These are phyloP conservation scores for Claviceps maximensis DNA, from an alignment of 2,329 filamentous ascomycete genomes.

Conservation along the genomic window DNA sequence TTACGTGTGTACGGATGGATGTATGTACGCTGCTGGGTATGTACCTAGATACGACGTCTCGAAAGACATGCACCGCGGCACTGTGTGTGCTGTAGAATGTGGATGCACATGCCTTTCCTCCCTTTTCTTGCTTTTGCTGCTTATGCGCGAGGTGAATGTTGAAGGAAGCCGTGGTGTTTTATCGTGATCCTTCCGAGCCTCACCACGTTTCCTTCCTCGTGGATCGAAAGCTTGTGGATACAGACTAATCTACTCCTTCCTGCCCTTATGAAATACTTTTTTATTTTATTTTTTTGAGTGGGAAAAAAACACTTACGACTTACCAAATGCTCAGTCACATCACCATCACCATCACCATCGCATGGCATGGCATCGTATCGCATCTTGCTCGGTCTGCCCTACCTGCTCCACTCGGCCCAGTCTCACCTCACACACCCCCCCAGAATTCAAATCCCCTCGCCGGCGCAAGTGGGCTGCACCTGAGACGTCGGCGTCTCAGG, in stretches of 20 bases:
- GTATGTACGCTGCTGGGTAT: too few relatives aligned
- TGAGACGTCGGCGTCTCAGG: slow-evolving; percentile 23
- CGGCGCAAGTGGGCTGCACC: slow-evolving; percentile 12
- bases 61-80: too few relatives aligned
- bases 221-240: too few relatives aligned
- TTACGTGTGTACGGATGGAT: too few relatives aligned
- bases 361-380: neutral
- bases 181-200: neutral
- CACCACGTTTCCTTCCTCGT: neutral
- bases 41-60: neutral
- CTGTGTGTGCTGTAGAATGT: too few relatives aligned
- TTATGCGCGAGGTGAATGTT: neutral
- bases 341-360: neutral
- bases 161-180: neutral
- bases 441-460: neutral
- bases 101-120: neutral
- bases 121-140: neutral
- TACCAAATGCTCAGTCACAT: neutral
- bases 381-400: neutral
- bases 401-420: neutral
- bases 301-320: too few relatives aligned
- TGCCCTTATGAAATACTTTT: too few relatives aligned
- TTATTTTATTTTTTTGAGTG: too few relatives aligned
- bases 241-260: neutral
- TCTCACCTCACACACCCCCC: neutral